Base-by-base conservation (phyloP, 768 basidiomycete species). In the Neoboletus brunneissimus region DNA sequence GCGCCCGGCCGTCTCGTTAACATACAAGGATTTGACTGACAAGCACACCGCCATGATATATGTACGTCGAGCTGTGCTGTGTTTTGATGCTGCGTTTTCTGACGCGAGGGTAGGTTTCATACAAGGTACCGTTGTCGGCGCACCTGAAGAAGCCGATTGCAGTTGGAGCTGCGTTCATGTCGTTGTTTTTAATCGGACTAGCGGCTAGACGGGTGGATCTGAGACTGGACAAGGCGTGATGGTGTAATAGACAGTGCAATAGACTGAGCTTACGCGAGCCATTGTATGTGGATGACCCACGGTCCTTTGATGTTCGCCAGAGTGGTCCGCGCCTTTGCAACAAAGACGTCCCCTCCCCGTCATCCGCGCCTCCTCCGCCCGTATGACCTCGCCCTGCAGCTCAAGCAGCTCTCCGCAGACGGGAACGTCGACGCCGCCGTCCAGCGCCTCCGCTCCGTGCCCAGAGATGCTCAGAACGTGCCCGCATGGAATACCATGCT, bases 61-160 rank as follows among this genome's bases (percentile, higher is more conserved):
- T 69, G 94, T 98, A 66, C 66, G 94, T 80, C 16, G 45, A 29
- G 29, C n/a, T 25, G 25, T 42, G 47, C 44, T 46, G 41, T 53
- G 37, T 50, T 53, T 53, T 38, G 29, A 20, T 20, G 7, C n/a
- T 47, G 35, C 25, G 43, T 34, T 48, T 40, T 51, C 54, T 64
- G 51, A 66, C 42, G 44, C 37, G 46, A 38, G 16, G 51, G n/a
- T 23, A 97, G 95, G 87, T 97, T 56, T 85, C 88, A 37, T 98
- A 98, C 79, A 86, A 81, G 63, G 88, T 96, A 42, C 85, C 92
- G 12, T 64, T 86, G 53, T 76, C 80, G 41, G 87, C 92, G n/a
- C 89, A 93, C 70, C 72, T 97, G 57, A 88, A 86, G 72, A 98
- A 98, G 73, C 91, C 92, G 1, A 53, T 91, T 29, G 84, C 87